Base-by-base conservation (phyloP, 176 grass and related monocot species). In the Oryza glaberrima region DNA sequence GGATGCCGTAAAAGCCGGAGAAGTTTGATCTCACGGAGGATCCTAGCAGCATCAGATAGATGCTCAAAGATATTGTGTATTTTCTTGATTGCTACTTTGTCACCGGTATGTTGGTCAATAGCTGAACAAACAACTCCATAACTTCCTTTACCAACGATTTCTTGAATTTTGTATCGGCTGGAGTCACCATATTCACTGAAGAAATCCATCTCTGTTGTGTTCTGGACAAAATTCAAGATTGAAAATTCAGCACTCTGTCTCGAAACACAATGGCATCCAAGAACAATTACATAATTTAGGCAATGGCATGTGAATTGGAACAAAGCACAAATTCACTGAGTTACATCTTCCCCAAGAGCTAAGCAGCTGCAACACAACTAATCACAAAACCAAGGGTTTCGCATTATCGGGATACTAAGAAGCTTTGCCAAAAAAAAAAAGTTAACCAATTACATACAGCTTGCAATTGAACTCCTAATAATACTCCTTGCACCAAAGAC, bases 111-210 rank as follows among this genome's bases (percentile, higher is more conserved):
- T 52, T 77, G 90, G 75, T 98, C 95, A 44, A 89, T 94, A 45
- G 95, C 95, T n/a, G 95, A 98, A 69, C 89, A 98, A 5, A 98
- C 95, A 11, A 98, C 92, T 20, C 95, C 95, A 3, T 98, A 98
- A 30, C 95, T 98, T 51, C 95, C 95, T 90, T 93, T 95, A 23
- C 95, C 95, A 4, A 98, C 77, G 7, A 98, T 90, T 70, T 98
- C 95, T 34, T 93, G 90, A 69, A 98, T 98, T 83, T 80, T 89
- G 78, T 98, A 98, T 69, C 95, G 89, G 87, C 86, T 98, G 36
- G 89, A 86, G 34, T 95, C 93, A 0, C 91, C 90, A 15, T 95
- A 98, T 9, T 94, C 95, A 9, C 81, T 95, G 89, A 98, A 98
- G 90, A 98, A 95, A 34, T 95, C 91, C 89, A 94, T 85, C 79